Evolutionary conservation across 176 grass and related monocot species (phyloP).

Genomic region (Thinopyrum elongatum): DNA sequence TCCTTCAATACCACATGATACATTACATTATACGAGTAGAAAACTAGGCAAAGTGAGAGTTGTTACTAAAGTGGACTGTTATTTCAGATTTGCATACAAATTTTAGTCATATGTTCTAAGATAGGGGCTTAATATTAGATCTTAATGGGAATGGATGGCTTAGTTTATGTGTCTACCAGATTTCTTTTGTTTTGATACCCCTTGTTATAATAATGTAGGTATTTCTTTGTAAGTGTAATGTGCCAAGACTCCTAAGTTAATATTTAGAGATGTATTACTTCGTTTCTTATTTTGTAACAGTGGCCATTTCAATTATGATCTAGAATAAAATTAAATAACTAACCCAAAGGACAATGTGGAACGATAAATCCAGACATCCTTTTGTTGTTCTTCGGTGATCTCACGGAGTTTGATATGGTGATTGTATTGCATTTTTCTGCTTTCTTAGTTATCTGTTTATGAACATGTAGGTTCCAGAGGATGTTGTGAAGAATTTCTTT

Average conservation of each 20-base stretch:
- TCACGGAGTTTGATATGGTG: not conserved
- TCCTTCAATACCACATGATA: not conserved
- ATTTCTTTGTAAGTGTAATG: not conserved
- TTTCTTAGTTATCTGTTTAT: not conserved
- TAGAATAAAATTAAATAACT: not conserved
- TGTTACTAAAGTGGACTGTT: not conserved
- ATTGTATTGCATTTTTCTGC: not conserved
- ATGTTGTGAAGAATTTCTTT: conserved; percentile 80
- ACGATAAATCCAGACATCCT: not conserved
- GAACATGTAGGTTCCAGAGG: conserved; percentile 60
- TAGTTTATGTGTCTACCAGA: not conserved
- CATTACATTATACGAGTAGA: not conserved
- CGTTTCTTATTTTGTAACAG: not conserved
- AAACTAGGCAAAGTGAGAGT: not conserved
- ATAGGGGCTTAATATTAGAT: not conserved
- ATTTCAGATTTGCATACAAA: not conserved
- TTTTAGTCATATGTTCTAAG: not conserved
- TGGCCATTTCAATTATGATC: not conserved
- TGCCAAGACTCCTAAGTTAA: not conserved
- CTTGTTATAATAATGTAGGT: not conserved
- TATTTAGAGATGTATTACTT: conserved; percentile 2
- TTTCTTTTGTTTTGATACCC: not conserved
- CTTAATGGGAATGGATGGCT: not conserved
- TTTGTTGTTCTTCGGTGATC: not conserved
- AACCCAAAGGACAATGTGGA: not conserved